phyloP scores from a whole-genome alignment of 2,329 filamentous ascomycete genomes.

The Hyphodiscus sp. region DNA sequence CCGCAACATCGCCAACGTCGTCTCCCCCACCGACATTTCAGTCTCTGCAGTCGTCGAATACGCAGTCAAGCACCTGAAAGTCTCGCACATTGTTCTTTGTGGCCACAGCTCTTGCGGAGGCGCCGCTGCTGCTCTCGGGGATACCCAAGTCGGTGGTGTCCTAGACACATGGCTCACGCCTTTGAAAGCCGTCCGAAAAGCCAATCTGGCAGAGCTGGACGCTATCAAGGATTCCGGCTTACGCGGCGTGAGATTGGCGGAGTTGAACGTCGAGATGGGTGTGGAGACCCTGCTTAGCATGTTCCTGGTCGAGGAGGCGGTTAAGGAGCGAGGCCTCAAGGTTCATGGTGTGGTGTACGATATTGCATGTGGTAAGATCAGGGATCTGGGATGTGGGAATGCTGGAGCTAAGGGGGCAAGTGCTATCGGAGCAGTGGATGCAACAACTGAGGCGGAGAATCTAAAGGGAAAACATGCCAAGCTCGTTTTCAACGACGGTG shows the following conservation, averaged over 20 bases:
- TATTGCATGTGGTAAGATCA: slow-evolving; percentile 41
- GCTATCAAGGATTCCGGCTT: slow-evolving; percentile 46
- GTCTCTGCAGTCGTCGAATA: slow-evolving; percentile 72
- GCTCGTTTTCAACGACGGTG: slow-evolving; percentile 42
- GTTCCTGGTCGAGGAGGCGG: slow-evolving; percentile 61
- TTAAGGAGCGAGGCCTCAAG: slow-evolving; percentile 61
- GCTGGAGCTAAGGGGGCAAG: slow-evolving; percentile 8
- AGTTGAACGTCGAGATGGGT: slow-evolving; percentile 69
- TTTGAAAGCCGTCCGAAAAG: slow-evolving; percentile 38
- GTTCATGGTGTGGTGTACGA: slow-evolving; percentile 78
- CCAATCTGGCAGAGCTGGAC: slow-evolving; percentile 49
- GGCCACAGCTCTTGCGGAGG: slow-evolving; percentile 64
- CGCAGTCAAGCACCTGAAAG: slow-evolving; percentile 65
- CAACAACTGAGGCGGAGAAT: slow-evolving; percentile 5
- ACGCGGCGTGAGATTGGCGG: slow-evolving; percentile 57
- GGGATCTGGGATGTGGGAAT: slow-evolving; percentile 41
- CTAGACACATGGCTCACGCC: slow-evolving; percentile 51
- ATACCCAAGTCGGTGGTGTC: slow-evolving; percentile 43
- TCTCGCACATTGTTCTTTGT: slow-evolving; percentile 64
- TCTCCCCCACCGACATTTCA: slow-evolving; percentile 69
- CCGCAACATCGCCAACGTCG: slow-evolving; percentile 84
- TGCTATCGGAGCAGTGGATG: slow-evolving; percentile 4
- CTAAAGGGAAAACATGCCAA: slow-evolving; percentile 41
- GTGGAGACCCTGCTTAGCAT: slow-evolving; percentile 64
- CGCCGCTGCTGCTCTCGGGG: slow-evolving; percentile 50